These are phyloP conservation scores for Candida broadrunensis DNA, from an alignment of 805 yeast genomes.

Conservation along the genomic window DNA sequence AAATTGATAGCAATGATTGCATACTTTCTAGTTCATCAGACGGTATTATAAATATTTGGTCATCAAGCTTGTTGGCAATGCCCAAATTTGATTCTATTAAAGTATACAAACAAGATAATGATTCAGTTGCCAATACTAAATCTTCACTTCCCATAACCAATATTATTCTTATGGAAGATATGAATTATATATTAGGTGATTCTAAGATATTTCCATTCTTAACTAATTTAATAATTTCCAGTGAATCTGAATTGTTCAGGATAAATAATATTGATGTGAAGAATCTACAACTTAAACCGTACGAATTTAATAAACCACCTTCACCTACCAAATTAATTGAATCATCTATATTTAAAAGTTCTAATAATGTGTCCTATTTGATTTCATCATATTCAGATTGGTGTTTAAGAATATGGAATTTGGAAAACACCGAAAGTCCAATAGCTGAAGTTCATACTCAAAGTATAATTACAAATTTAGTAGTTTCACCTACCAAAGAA, in stretches of 20 bases:
- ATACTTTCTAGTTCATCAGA: slow-evolving; percentile 19
- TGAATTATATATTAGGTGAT: neutral
- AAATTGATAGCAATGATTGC: slow-evolving; percentile 17
- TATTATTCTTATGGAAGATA: neutral
- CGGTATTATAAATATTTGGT: slow-evolving; percentile 32
- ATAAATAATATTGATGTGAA: neutral
- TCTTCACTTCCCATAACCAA: neutral
- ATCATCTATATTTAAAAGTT: neutral
- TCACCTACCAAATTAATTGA: neutral
- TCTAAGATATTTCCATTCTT: neutral
- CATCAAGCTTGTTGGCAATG: slow-evolving; percentile 26
- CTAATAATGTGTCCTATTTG: slow-evolving; percentile 2
- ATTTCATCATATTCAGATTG: slow-evolving; percentile 21
- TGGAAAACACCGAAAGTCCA: slow-evolving; percentile 6
- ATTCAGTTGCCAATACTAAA: neutral
- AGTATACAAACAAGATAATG: neutral
- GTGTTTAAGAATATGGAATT: slow-evolving; percentile 19
- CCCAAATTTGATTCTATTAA: slow-evolving; percentile 18
- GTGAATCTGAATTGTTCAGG: neutral
- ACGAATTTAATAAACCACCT: too few species aligned
- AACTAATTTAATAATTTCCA: neutral
- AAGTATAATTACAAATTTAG: slow-evolving; percentile 14
- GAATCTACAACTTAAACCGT: neutral
- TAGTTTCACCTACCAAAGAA: slow-evolving; percentile 13
- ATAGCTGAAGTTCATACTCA: slow-evolving; percentile 17